Evolutionary conservation across 139 green algal species (phyloP).

Genomic region (Chlamydomonas sphaeroides): DNA sequence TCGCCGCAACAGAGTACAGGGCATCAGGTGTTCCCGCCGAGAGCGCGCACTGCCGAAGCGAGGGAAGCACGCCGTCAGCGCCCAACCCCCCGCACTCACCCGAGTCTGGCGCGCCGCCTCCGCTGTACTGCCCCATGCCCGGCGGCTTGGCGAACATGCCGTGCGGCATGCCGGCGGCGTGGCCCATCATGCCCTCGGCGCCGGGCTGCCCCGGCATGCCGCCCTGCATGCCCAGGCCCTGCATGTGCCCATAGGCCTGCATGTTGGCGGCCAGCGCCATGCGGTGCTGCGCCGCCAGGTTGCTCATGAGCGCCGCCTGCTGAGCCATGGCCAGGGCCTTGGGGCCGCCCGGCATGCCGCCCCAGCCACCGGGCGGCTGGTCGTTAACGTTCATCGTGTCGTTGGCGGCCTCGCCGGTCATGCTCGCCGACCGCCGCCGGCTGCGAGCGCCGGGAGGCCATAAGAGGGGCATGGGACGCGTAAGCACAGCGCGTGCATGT

Average conservation of each 20-base stretch:
- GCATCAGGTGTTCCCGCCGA: no score
- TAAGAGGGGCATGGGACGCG: not conserved
- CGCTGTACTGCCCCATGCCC: not conserved
- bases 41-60: no score
- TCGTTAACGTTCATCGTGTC: slow-evolving; percentile 25
- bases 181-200: not conserved
- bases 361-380: not conserved
- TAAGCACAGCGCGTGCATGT: not conserved
- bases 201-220: not conserved
- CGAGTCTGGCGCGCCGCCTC: not conserved
- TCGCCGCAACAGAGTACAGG: no score
- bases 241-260: slow-evolving; percentile 12
- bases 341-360: not conserved
- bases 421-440: slow-evolving; percentile 21
- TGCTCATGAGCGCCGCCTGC: slow-evolving; percentile 29
- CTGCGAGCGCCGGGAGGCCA: not conserved
- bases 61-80: no score
- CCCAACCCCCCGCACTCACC: no score
- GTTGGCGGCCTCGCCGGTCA: slow-evolving; percentile 7
- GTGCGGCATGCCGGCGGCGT: not conserved
- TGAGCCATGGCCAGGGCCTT: slow-evolving; percentile 19
- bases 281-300: slow-evolving; percentile 19
- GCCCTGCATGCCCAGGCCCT: not conserved
- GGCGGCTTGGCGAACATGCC: slow-evolving; percentile 5
- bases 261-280: slow-evolving; percentile 26